Base-by-base conservation (phyloP, 2,329 filamentous ascomycete species). In the Chaetomium olivaceum region DNA sequence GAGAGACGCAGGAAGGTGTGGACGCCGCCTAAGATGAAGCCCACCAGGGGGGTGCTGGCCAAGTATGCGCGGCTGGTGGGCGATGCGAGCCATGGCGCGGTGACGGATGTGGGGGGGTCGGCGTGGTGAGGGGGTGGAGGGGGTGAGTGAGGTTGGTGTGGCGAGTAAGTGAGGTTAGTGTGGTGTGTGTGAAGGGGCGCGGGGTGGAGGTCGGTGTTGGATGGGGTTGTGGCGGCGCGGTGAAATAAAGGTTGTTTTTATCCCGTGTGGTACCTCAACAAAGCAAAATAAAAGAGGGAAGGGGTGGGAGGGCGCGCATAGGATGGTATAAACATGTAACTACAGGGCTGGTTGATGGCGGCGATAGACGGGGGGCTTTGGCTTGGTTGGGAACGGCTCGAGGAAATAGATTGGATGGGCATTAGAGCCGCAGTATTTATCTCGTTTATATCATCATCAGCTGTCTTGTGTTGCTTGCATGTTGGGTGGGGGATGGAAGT, bases 1-100 rank as follows among this genome's bases (percentile, higher is more conserved):
- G 79, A 81, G 64, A 78, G 78, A 71, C 81, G 91, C 64, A 76
- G 86, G 73, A 80, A 78, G 65, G 80, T 77, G 67, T 93, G 91
- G 91, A 87, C 81, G 72, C 80, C 84, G 36, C 93, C 92, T 0
- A 83, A 80, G 74, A 87, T 87, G 74, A 84, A 85, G 67, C 91
- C 96, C 11, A 93, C 89, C 71, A 86, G 94, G 63, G 94, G 94
- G 48, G 89, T 90, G 50, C 75, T 98, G 80, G 93, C 92, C 5
- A 98, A 98, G 82, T 98, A 98, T 80, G 91, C 91, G 7, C 81
- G 85, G 52, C 78, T 97, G 73, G 94, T 98, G 0, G 91, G 93
- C 1, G 93, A 97, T 85, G 94, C 94, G 12, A 94, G 90, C 76
- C 91, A 94, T 73, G 94, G 94, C 5, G 93, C 93, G 9, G 90